A percentile compares a stretch with the other conserved stretches of the same genome.
Conservation (phyloP, 768 basidiomycete species). For the Russula griseocarnosa region DNA sequence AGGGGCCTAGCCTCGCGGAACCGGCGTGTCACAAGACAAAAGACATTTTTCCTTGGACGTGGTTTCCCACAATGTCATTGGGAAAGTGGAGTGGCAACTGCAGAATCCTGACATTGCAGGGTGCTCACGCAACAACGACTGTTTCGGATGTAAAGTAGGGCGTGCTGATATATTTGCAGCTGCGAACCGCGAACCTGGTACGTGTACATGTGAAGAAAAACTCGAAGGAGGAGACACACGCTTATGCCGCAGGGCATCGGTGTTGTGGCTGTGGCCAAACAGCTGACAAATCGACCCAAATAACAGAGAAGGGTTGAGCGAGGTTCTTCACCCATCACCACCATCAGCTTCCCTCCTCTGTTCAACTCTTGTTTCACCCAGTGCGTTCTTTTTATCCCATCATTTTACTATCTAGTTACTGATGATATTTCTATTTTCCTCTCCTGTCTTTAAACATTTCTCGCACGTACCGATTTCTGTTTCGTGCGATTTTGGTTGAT, state of each 20-base stretch:
- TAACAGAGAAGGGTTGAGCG: conserved; percentile 31
- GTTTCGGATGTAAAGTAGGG: no score
- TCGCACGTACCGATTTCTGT: conserved; percentile 22
- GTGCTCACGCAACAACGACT: no score
- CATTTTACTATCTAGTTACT: conserved; percentile 13
- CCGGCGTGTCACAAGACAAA: background rate
- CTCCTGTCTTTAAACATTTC: background rate
- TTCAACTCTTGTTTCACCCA: conserved; percentile 34
- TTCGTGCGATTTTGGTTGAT: conserved; percentile 40
- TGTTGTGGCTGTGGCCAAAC: conserved; percentile 35
- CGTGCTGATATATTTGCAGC: no score
- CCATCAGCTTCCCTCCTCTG: conserved; percentile 32
- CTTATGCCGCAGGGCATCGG: background rate
- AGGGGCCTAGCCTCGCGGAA: background rate
- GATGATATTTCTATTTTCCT: background rate
- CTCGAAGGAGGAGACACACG: no score
- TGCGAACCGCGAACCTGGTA: no score
- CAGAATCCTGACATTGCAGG: no score
- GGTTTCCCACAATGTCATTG: background rate
- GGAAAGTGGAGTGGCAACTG: no score
- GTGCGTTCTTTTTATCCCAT: conserved; percentile 20
- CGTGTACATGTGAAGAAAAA: no score
- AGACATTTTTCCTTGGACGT: background rate
- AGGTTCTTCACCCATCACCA: conserved; percentile 30
- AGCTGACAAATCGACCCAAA: conserved; percentile 39